Percentiles rank a stretch among this genome's conserved stretches.
Conservation (phyloP, 495 filamentous ascomycete species). For the Xylaria venustula region DNA sequence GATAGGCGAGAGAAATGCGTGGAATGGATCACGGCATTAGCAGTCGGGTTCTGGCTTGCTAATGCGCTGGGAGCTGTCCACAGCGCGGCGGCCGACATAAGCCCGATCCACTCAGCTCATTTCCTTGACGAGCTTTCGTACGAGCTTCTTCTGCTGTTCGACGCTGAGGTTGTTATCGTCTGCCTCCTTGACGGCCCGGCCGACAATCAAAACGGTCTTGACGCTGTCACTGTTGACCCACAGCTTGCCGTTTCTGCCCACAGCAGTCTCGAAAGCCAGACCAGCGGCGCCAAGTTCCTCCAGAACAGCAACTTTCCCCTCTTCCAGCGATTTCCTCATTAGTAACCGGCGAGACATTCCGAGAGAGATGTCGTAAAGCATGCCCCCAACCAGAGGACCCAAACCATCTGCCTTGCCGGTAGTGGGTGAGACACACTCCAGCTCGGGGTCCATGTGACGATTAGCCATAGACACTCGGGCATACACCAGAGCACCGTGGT, state of each 20-base stretch:
- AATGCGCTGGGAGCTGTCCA: not conserved
- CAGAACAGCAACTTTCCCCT: constrained; percentile 69
- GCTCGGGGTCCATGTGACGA: constrained; percentile 80
- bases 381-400: constrained; percentile 81
- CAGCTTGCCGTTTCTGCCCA: constrained; percentile 89
- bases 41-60: not conserved
- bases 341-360: constrained; percentile 78
- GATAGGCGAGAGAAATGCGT: not conserved
- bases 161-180: constrained; percentile 65
- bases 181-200: constrained; percentile 73
- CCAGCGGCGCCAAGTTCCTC: constrained; percentile 79
- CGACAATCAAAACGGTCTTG: constrained; percentile 68
- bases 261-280: constrained; percentile 85
- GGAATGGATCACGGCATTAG: not conserved
- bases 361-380: constrained; percentile 77
- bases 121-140: constrained; percentile 58
- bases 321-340: constrained; percentile 60
- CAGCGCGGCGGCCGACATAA: not conserved
- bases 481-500: constrained; percentile 76
- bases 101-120: constrained; percentile 38
- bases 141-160: constrained; percentile 78
- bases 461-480: constrained; percentile 74
- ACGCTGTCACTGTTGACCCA: constrained; percentile 79
- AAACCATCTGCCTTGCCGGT: constrained; percentile 90
- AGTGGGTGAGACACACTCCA: constrained; percentile 80